Percentiles rank a stretch among this genome's conserved stretches.
phyloP scores from a whole-genome alignment of 805 yeast genomes.

The Helenozyma baotianmanensis region DNA sequence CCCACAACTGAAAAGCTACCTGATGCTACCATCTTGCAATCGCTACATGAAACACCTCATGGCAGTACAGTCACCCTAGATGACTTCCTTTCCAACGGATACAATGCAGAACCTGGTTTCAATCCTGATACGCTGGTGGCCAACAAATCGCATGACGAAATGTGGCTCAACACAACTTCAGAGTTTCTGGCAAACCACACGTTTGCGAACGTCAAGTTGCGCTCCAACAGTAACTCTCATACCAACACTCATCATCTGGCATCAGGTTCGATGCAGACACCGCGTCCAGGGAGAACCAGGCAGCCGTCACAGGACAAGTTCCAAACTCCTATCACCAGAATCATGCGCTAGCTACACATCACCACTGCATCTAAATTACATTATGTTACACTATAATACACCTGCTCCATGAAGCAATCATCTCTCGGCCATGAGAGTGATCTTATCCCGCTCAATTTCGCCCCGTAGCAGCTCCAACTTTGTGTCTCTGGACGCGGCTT shows the following conservation, averaged over 20 bases:
- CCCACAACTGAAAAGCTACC: constrained; percentile 10
- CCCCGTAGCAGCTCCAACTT: constrained; percentile 24
- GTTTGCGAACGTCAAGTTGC: constrained; percentile 17
- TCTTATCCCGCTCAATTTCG: constrained; percentile 28
- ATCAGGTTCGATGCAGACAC: constrained; percentile 29
- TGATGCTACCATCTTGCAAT: constrained; percentile 31
- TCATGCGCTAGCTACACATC: constrained; percentile 20
- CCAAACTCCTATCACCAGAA: constrained; percentile 40
- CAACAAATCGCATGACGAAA: constrained; percentile 24
- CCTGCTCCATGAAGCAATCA: background rate
- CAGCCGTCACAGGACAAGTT: constrained; percentile 37
- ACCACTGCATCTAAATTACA: too few species aligned
- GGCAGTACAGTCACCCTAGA: constrained; percentile 17
- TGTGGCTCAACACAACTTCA: constrained; percentile 29
- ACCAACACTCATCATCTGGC: constrained; percentile 4
- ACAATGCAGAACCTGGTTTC: constrained; percentile 11
- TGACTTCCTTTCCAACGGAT: constrained; percentile 33
- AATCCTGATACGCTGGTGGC: constrained; percentile 25
- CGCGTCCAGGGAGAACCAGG: constrained; percentile 33
- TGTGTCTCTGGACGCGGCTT: constrained; percentile 22
- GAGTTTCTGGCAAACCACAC: constrained; percentile 26
- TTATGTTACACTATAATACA: too few species aligned
- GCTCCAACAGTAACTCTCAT: constrained; percentile 9
- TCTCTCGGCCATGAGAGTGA: constrained; percentile 9
- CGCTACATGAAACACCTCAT: constrained; percentile 10